A percentile compares a stretch with the other conserved stretches of the same genome.
phyloP scores from a whole-genome alignment of 306 rosid genomes.

The Ormosia semicastrata region DNA sequence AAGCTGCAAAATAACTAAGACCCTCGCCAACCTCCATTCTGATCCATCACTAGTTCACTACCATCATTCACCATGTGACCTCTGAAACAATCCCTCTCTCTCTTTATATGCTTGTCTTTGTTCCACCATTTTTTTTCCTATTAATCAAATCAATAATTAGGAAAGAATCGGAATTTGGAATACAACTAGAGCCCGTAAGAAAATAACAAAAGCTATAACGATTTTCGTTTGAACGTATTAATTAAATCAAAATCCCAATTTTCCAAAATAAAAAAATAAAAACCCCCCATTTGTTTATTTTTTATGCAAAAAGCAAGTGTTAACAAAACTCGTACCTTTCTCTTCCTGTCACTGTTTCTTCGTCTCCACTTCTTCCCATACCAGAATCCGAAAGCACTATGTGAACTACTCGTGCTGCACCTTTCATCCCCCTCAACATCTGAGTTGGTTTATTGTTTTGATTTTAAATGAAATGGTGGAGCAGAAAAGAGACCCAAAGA shows the following conservation, averaged over 20 bases:
- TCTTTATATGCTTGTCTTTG: background rate
- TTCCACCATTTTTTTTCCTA: background rate
- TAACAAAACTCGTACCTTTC: conserved; percentile 38
- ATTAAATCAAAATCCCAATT: background rate
- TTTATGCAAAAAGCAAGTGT: conserved; percentile 46
- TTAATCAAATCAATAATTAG: conserved; percentile 22
- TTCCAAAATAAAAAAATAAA: background rate
- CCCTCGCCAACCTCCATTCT: conserved; percentile 35
- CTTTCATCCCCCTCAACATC: background rate
- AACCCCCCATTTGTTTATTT: background rate
- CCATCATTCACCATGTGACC: conserved; percentile 28
- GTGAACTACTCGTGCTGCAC: conserved; percentile 39
- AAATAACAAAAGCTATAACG: background rate
- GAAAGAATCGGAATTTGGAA: conserved; percentile 16
- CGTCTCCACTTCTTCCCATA: conserved; percentile 52
- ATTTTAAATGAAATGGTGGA: conserved; percentile 60
- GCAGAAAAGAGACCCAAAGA: conserved; percentile 39
- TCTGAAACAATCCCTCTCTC: conserved; percentile 17
- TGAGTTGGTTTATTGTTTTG: background rate
- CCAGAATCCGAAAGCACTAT: conserved; percentile 66
- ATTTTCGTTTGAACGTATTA: background rate
- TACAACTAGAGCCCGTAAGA: background rate
- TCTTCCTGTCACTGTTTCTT: conserved; percentile 54
- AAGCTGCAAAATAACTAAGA: conserved; percentile 29
- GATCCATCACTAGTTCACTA: background rate